A percentile compares a stretch with the other conserved stretches of the same genome.
These are phyloP conservation scores for Ambrosia hybrid DNA, from an alignment of 140 eudicot genomes.

Conservation along the genomic window DNA sequence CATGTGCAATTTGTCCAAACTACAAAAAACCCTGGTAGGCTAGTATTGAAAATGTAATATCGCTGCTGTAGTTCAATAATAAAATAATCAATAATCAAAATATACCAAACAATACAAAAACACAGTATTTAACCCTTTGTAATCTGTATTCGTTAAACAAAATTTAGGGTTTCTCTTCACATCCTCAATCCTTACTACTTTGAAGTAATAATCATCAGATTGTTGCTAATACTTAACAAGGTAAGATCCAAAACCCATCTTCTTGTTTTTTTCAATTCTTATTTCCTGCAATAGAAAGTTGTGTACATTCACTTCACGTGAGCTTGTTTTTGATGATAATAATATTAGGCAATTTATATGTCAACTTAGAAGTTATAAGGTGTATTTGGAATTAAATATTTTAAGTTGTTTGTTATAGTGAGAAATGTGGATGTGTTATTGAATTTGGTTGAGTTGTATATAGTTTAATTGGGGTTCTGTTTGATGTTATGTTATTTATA, in stretches of 20 bases:
- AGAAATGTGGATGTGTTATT: background rate
- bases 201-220: background rate
- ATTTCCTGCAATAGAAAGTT: background rate
- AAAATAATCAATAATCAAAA: background rate
- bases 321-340: background rate
- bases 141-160: background rate
- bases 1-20: background rate
- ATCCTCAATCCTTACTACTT: background rate
- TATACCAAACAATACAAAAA: background rate
- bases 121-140: background rate
- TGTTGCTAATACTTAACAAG: constrained; percentile 17
- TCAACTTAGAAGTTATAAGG: background rate
- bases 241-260: constrained; percentile 24
- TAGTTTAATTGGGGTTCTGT: background rate
- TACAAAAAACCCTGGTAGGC: constrained; percentile 37
- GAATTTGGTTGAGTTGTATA: background rate
- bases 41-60: constrained; percentile 6
- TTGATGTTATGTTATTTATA: no score
- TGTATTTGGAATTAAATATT: no score
- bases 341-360: background rate
- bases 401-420: background rate
- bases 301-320: constrained; percentile 18
- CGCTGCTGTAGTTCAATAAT: constrained; percentile 3
- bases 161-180: constrained; percentile 32
- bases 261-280: constrained; percentile 2